These are phyloP conservation scores for Malassezia obtusa DNA, from an alignment of 1,284 basidiomycete species.

Conservation along the genomic window DNA sequence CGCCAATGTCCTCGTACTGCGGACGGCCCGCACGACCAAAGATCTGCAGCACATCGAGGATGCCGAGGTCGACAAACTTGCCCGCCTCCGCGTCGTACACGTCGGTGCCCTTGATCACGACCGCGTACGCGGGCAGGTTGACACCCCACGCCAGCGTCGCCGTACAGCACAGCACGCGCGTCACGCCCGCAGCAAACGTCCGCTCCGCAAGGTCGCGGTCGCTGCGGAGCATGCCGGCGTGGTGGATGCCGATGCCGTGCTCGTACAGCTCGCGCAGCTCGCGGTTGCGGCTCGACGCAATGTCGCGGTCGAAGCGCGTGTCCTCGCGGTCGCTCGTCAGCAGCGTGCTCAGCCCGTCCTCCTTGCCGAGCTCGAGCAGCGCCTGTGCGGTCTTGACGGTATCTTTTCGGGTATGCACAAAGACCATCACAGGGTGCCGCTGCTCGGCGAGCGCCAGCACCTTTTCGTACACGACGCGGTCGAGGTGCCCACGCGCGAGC, in stretches of 20 bases:
- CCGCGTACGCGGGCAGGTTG: conserved; percentile 94
- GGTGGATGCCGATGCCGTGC: conserved; percentile 86
- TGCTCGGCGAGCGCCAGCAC: conserved; percentile 41
- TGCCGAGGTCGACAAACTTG: conserved; percentile 79
- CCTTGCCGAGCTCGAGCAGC: conserved; percentile 64
- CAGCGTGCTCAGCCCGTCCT: conserved; percentile 65
- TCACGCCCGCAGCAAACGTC: conserved; percentile 80
- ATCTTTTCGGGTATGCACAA: conserved; percentile 96
- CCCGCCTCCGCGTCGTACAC: conserved; percentile 57
- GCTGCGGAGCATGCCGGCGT: conserved; percentile 91
- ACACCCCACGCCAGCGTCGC: conserved; percentile 99
- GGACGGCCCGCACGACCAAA: conserved; percentile 96
- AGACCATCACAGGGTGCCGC: conserved; percentile 94
- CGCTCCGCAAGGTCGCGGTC: conserved; percentile 93
- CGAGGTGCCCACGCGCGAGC: conserved; percentile 73
- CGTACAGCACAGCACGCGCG: conserved; percentile 93
- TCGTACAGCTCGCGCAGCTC: conserved; percentile 96
- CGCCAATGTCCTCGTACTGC: conserved; percentile 86
- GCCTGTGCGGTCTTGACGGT: conserved; percentile 84
- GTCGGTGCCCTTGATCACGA: conserved; percentile 93
- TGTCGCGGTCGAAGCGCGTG: conserved; percentile 60
- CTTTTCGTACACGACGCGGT: conserved; percentile 81
- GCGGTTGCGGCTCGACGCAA: conserved; percentile 75
- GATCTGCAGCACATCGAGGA: conserved; percentile 88
- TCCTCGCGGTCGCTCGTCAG: conserved; percentile 52